A percentile compares a stretch with the other conserved stretches of the same genome.
These are phyloP conservation scores for Solanum sparsipilum DNA, from an alignment of 257 asterid genomes.

Conservation along the genomic window DNA sequence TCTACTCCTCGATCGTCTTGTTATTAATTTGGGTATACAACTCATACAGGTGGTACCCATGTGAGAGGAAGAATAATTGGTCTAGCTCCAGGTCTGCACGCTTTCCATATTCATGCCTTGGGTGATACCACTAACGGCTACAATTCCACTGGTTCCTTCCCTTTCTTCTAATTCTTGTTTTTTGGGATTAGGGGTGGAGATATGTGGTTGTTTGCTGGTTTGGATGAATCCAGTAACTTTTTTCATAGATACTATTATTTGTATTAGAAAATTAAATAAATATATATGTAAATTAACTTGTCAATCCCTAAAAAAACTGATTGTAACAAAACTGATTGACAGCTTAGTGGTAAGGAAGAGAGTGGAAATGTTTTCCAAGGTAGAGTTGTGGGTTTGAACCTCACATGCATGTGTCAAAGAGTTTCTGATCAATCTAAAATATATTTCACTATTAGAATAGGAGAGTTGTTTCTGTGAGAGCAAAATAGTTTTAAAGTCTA, in stretches of 20 bases:
- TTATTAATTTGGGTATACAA: background rate
- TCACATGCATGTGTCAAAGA: background rate
- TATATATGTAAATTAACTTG: too few species aligned
- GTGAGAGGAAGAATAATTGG: slow-evolving; percentile 64
- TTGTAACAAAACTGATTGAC: too few species aligned
- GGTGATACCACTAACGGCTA: slow-evolving; percentile 97
- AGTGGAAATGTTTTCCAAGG: too few species aligned
- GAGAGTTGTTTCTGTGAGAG: background rate
- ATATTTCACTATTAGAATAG: background rate
- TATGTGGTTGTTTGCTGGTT: background rate
- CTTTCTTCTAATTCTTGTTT: background rate
- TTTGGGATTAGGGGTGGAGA: background rate
- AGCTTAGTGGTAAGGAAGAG: background rate
- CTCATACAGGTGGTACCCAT: slow-evolving; percentile 26
- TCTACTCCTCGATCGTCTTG: background rate
- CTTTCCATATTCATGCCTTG: slow-evolving; percentile 83
- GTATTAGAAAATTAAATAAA: background rate
- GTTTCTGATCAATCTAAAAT: background rate
- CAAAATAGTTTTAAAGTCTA: background rate
- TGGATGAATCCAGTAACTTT: background rate
- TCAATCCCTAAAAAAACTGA: background rate
- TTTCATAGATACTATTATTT: background rate
- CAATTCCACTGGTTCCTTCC: slow-evolving; percentile 63
- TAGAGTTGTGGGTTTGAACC: background rate
- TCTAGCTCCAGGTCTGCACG: slow-evolving; percentile 77